Base-by-base conservation (phyloP, 768 basidiomycete genomes). In the Boletus rubescentipes region DNA sequence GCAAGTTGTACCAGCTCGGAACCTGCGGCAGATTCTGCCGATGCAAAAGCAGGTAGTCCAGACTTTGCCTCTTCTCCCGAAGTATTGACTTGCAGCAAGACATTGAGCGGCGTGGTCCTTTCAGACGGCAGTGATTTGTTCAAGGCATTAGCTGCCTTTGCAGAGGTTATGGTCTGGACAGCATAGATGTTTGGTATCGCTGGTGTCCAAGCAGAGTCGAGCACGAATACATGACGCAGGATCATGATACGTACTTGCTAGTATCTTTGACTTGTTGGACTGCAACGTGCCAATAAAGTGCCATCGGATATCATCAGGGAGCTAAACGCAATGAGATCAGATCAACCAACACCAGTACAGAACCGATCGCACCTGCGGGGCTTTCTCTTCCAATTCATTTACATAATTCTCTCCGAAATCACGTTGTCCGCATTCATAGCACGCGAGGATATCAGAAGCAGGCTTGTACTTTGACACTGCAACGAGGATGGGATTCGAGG, bases 321-420 rank as follows among this genome's bases (percentile, higher is more conserved):
- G 81, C 93, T 96, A 66, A 46, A 29, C 29, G 46, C 36, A 9
- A 23, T 61, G 35, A 48, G 34, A 57, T 57, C 46, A 61, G 51
- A 42, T 54, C 49, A n/a, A 36, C 11, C 20, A 42, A 26, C 26
- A 2, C n/a, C 23, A 31, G 29, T 6, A 5, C 26, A 39, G 40
- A 30, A 32, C 20, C 10, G 38, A 49, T 72, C 81, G 57, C 67
- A 90, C 89, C 64, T 79, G 75, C 53, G 74, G 75, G 0, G 93
- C 91, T 67, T 97, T 97, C 31, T 92, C 93, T 36, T 85, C 86
- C 56, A 98, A 72, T 64, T 98, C 95, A 61, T 95, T 89, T 11
- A 93, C 93, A 65, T 98, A 98, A 69, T 99, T 99, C 75, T 99
- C 97, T 8, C 97, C 97, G 66, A 98, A 99, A 69, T 96, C 92